These are phyloP conservation scores for Entophlyctis luteolus DNA, from an alignment of 192 early-diverging fungal species.

Conservation along the genomic window DNA sequence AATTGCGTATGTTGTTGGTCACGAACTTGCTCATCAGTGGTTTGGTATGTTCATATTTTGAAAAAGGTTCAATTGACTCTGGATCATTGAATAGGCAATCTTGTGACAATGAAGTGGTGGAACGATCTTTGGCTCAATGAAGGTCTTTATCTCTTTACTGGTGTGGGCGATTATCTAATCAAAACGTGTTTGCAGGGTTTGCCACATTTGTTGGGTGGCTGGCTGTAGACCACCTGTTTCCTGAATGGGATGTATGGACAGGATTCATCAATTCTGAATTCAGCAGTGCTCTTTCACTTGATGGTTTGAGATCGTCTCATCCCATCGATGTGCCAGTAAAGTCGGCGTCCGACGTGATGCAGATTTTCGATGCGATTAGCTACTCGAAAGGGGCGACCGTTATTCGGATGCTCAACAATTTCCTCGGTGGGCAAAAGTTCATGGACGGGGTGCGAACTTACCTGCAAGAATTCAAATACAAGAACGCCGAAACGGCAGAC, in stretches of 20 bases:
- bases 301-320: slow-evolving; percentile 81
- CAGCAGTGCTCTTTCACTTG: slow-evolving; percentile 70
- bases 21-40: slow-evolving; percentile 73
- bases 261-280: slow-evolving; percentile 77
- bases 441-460: slow-evolving; percentile 50
- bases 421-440: slow-evolving; percentile 36
- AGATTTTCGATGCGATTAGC: slow-evolving; percentile 93
- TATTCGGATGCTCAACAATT: slow-evolving; percentile 86
- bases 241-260: slow-evolving; percentile 93
- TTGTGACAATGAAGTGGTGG: slow-evolving; percentile 98
- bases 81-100: slow-evolving; percentile 79
- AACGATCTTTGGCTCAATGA: slow-evolving; percentile 86
- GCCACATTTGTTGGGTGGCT: slow-evolving; percentile 91
- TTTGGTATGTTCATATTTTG: too few relatives aligned
- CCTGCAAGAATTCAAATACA: slow-evolving; percentile 77
- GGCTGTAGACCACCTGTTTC: slow-evolving; percentile 43
- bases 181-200: too few relatives aligned
- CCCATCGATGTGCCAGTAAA: slow-evolving; percentile 87
- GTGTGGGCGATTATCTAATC: too few relatives aligned
- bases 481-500: slow-evolving; percentile 81
- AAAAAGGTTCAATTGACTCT: too few relatives aligned
- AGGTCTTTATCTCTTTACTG: too few relatives aligned
- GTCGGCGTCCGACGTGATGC: slow-evolving; percentile 79
- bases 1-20: slow-evolving; percentile 84
- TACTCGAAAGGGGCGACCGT: slow-evolving; percentile 92